Base-by-base conservation (phyloP, 163 green algal species). In the Volvox carteri region DNA sequence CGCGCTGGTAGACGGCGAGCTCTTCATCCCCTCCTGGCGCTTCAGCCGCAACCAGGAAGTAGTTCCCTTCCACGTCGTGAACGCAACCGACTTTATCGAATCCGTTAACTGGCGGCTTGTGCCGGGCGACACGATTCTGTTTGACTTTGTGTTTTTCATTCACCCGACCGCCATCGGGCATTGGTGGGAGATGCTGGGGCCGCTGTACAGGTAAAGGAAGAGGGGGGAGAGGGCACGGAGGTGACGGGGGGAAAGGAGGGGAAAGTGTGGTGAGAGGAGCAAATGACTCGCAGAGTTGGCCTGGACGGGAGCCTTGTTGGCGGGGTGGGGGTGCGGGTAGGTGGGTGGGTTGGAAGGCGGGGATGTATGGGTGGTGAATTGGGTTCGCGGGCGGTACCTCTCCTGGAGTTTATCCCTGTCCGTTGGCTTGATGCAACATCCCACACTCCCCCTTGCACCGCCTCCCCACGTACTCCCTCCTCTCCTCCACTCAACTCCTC, bases 141-240 rank as follows among this genome's bases (percentile, higher is more conserved):
- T 98, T 67, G 96, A 98, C 90, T 98, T 96, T 86, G 92, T 97
- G 35, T 98, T 96, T 88, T 98, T 97, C 90, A 90, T 95, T 14
- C 97, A 98, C 86, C 96, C 96, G 14, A 98, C 95, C 11, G 96
- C 96, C 39, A 99, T 98, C 67, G 97, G 97, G 12, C 97, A 99
- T 89, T 99, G 97, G 97, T 96, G 93, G 70, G 97, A 98, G 91
- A 96, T 98, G 93, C 91, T 98, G 73, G 96, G 95, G 39, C 97
- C 97, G 1, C 91, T 98, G 52, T 97, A 94, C 88, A 88, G 83
- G 83, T 93, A 84, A 39, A 91, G 9, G 54, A 65, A 65, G 8
- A 2, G 28, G 54, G 5, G 54, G 54, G 25, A 65, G 25, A 12
- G 3, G 28, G 54, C 54, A 28, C 19, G 8, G 54, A 65, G 54